A percentile compares a stretch with the other conserved stretches of the same genome.
Conservation (phyloP, 2,329 filamentous ascomycete species). For the Claviceps arundinis region DNA sequence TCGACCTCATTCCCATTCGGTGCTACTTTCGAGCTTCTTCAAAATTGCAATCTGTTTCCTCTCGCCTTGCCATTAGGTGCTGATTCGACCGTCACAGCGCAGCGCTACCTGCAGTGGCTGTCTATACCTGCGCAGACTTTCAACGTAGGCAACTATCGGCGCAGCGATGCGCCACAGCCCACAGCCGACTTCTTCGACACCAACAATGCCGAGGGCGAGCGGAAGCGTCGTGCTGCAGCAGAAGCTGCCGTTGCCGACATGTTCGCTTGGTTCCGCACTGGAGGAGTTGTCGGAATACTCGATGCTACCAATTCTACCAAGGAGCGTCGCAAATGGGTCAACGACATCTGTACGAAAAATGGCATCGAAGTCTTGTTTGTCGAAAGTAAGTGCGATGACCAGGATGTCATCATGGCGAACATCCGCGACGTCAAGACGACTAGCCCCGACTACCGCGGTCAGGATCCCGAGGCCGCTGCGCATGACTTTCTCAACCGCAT, state of each 20-base stretch:
- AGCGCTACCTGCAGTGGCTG: constrained; percentile 92
- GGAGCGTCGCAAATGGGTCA: constrained; percentile 77
- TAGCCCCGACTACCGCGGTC: constrained; percentile 84
- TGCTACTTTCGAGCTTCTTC: background rate
- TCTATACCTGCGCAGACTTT: constrained; percentile 89
- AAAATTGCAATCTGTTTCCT: background rate
- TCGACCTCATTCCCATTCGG: background rate
- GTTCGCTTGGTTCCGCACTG: constrained; percentile 75
- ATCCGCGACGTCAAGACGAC: constrained; percentile 96
- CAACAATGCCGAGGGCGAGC: constrained; percentile 79
- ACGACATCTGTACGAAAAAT: constrained; percentile 61
- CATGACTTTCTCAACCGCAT: constrained; percentile 90
- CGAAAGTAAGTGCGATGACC: constrained; percentile 92
- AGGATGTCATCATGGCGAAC: constrained; percentile 94
- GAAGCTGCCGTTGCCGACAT: constrained; percentile 89
- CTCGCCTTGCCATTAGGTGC: background rate
- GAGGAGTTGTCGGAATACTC: constrained; percentile 80
- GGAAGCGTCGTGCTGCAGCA: constrained; percentile 73
- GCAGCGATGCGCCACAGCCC: constrained; percentile 77
- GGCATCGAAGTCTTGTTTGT: constrained; percentile 88
- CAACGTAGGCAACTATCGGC: constrained; percentile 94
- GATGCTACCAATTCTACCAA: constrained; percentile 97
- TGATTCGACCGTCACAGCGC: constrained; percentile 38
- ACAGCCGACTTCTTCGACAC: constrained; percentile 92
- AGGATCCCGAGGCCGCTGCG: constrained; percentile 85